Conservation (phyloP, 345 rosid genomes). For the Stellera chamaejasme region DNA sequence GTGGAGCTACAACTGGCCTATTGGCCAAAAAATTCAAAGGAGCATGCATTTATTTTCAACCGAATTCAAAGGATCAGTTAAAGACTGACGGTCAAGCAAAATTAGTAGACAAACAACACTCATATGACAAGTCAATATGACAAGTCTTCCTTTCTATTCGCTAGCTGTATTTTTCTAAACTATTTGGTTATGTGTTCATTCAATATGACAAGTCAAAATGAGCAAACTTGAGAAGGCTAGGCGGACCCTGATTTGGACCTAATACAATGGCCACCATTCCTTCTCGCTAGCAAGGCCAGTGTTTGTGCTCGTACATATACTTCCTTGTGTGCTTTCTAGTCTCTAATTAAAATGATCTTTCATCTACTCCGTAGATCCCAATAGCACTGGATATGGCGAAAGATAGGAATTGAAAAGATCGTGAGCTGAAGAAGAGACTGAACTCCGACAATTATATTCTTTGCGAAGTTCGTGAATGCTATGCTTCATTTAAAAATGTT, state of each 20-base stretch:
- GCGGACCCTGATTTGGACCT: slow-evolving; percentile 41
- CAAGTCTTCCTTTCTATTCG: no score
- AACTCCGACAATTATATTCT: slow-evolving; percentile 39
- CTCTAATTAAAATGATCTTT: slow-evolving; percentile 6
- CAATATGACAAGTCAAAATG: no score
- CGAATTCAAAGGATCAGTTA: no score
- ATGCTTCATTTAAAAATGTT: slow-evolving; percentile 42
- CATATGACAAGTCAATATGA: no score
- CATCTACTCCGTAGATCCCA: slow-evolving; percentile 32
- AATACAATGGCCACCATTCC: slow-evolving; percentile 56
- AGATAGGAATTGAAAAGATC: slow-evolving; percentile 40
- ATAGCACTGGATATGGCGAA: slow-evolving; percentile 64
- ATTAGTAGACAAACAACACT: no score
- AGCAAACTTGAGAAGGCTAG: no score
- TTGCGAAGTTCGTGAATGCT: slow-evolving; percentile 44
- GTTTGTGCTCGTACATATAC: neutral
- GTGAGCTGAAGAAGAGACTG: slow-evolving; percentile 44
- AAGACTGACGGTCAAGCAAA: no score
- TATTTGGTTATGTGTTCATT: no score
- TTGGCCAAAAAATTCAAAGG: no score
- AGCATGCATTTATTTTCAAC: no score
- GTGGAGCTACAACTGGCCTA: no score
- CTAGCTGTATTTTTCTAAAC: no score
- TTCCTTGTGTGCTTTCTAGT: neutral
- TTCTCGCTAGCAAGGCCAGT: slow-evolving; percentile 48